These are phyloP conservation scores for Sugiyamaella lignohabitans DNA, from an alignment of 805 yeast species.

Conservation along the genomic window DNA sequence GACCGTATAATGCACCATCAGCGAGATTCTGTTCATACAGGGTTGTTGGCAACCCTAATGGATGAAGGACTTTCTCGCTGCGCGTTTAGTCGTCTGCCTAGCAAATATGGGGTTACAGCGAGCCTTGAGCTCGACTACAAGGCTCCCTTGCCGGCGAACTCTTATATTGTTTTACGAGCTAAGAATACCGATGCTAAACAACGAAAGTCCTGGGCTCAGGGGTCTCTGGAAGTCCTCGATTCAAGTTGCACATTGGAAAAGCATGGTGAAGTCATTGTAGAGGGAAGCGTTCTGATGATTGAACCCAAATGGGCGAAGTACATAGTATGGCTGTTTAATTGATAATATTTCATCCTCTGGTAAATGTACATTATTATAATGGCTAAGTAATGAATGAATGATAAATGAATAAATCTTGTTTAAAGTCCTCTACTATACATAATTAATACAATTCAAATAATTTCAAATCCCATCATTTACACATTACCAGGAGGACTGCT, in stretches of 20 bases:
- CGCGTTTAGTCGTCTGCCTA: conserved; percentile 72
- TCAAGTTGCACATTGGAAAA: conserved; percentile 9
- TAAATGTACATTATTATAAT: too few species aligned
- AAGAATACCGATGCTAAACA: conserved; percentile 57
- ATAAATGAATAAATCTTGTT: too few species aligned
- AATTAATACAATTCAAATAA: too few species aligned
- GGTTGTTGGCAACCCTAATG: conserved; percentile 66
- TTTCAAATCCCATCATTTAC: too few species aligned
- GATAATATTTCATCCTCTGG: too few species aligned
- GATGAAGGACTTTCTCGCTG: conserved; percentile 69
- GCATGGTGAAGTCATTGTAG: conserved; percentile 41
- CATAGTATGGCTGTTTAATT: conserved; percentile 38
- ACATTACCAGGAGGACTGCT: too few species aligned
- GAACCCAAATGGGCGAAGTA: conserved; percentile 87
- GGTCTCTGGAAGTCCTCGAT: conserved; percentile 46
- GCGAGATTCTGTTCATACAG: conserved; percentile 49
- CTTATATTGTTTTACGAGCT: conserved; percentile 59
- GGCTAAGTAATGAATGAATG: too few species aligned
- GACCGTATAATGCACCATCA: conserved; percentile 43
- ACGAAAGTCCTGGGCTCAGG: conserved; percentile 65
- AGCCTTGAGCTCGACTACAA: conserved; percentile 48
- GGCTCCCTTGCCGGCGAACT: conserved; percentile 44
- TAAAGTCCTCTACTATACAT: too few species aligned
- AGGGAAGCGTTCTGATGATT: conserved; percentile 64
- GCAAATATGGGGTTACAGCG: conserved; percentile 81